Conservation (phyloP, 371 early-diverging fungal genomes). For the Racocetra persica region DNA sequence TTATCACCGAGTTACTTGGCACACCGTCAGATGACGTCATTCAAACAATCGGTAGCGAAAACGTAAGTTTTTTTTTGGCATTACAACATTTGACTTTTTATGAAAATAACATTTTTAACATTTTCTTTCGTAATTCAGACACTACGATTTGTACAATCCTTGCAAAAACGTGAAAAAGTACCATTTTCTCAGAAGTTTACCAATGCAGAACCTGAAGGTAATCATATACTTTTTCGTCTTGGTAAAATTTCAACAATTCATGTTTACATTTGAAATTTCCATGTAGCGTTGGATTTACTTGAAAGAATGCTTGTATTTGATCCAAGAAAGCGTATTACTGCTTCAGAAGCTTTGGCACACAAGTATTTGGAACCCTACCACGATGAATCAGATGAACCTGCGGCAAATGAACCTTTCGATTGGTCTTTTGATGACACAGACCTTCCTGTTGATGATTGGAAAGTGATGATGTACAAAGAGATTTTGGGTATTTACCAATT, state of each 20-base stretch:
- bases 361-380: conserved; percentile 93
- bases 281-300: conserved; percentile 82
- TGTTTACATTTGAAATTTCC: neutral
- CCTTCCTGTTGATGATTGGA: conserved; percentile 88
- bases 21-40: conserved; percentile 95
- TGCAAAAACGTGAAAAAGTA: conserved; percentile 81
- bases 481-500: conserved; percentile 50
- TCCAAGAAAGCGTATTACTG: conserved; percentile 90
- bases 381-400: conserved; percentile 92
- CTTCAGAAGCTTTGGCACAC: conserved; percentile 86
- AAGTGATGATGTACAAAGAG: conserved; percentile 63
- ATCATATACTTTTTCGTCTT: conserved; percentile 55
- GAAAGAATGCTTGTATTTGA: conserved; percentile 93
- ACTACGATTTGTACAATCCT: conserved; percentile 87
- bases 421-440: conserved; percentile 96
- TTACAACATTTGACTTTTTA: neutral
- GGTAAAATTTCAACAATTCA: neutral
- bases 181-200: conserved; percentile 81
- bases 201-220: conserved; percentile 64
- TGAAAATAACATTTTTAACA: neutral
- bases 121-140: conserved; percentile 61
- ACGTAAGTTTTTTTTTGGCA: conserved; percentile 57
- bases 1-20: conserved; percentile 92
- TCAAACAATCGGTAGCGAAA: conserved; percentile 91
- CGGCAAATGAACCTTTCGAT: conserved; percentile 84